phyloP scores from a whole-genome alignment of 495 filamentous ascomycete genomes.

The Penicillium lividum region DNA sequence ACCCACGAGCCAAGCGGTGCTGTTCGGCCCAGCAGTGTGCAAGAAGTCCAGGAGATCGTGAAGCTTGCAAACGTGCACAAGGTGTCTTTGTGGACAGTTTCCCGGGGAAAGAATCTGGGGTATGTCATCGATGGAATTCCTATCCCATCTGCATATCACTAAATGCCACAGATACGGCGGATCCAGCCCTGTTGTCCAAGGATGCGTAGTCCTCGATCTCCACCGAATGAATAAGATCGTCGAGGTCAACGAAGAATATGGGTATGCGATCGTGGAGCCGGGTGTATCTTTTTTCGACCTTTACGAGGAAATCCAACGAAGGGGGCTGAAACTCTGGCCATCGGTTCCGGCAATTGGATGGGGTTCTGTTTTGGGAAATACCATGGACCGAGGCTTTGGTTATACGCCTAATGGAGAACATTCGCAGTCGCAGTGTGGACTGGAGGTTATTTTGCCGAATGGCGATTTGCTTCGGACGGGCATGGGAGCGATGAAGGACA shows the following conservation, averaged over 20 bases:
- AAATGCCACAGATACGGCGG: conserved; percentile 1
- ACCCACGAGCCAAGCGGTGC: not conserved
- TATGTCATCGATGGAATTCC: conserved; percentile 4
- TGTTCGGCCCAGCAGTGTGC: not conserved
- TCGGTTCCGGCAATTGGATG: conserved; percentile 54
- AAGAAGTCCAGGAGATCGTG: conserved; percentile 14
- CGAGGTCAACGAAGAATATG: conserved; percentile 21
- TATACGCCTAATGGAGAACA: conserved; percentile 20
- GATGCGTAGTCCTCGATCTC: not conserved
- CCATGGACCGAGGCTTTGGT: conserved; percentile 39
- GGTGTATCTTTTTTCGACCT: conserved; percentile 56
- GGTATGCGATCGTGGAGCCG: conserved; percentile 33
- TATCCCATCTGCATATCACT: not conserved
- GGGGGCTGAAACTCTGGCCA: conserved; percentile 52
- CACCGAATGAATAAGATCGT: conserved; percentile 26
- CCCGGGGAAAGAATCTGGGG: conserved; percentile 21
- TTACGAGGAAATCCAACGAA: conserved; percentile 48
- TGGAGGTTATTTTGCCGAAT: conserved; percentile 13
- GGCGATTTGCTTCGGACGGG: conserved; percentile 51
- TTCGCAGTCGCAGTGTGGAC: not conserved
- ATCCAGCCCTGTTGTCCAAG: not conserved
- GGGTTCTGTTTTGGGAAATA: conserved; percentile 58
- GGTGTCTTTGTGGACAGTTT: conserved; percentile 19
- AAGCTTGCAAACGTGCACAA: conserved; percentile 13
- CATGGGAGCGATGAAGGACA: conserved; percentile 38